phyloP scores from a whole-genome alignment of 1,284 basidiomycete species.

The Sanghuangporus sanghuang region DNA sequence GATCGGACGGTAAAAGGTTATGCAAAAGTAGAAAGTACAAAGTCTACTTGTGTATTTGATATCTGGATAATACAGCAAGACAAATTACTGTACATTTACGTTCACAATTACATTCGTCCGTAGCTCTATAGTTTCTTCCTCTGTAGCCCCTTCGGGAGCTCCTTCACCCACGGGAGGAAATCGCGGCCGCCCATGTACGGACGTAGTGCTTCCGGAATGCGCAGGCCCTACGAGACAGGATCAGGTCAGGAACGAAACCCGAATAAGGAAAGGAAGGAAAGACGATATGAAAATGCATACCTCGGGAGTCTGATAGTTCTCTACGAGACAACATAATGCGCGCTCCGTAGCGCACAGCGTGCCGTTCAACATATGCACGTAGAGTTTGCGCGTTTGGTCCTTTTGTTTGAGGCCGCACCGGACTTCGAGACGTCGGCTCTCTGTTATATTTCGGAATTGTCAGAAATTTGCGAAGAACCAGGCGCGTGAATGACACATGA shows the following conservation, averaged over 20 bases:
- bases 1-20: background rate
- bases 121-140: conserved; percentile 47
- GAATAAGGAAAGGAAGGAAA: background rate
- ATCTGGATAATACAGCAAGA: background rate
- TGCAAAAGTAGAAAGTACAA: background rate
- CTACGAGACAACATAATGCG: conserved; percentile 94
- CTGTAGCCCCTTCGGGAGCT: conserved; percentile 75
- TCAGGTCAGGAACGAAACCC: background rate
- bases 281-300: conserved; percentile 38
- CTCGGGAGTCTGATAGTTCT: conserved; percentile 96
- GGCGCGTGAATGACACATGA: conserved; percentile 20
- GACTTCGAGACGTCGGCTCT: conserved; percentile 86
- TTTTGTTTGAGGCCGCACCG: conserved; percentile 86
- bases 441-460: conserved; percentile 34
- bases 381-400: conserved; percentile 83
- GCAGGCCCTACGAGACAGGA: conserved; percentile 58
- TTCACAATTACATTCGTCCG: background rate
- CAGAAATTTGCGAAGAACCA: no score
- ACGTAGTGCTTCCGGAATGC: conserved; percentile 82
- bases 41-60: background rate
- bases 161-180: conserved; percentile 86
- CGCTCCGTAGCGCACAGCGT: conserved; percentile 97
- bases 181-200: conserved; percentile 97
- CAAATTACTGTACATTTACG: background rate
- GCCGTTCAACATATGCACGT: conserved; percentile 97